Base-by-base conservation (phyloP, 441 rosid species). In the Capsella rubella region DNA sequence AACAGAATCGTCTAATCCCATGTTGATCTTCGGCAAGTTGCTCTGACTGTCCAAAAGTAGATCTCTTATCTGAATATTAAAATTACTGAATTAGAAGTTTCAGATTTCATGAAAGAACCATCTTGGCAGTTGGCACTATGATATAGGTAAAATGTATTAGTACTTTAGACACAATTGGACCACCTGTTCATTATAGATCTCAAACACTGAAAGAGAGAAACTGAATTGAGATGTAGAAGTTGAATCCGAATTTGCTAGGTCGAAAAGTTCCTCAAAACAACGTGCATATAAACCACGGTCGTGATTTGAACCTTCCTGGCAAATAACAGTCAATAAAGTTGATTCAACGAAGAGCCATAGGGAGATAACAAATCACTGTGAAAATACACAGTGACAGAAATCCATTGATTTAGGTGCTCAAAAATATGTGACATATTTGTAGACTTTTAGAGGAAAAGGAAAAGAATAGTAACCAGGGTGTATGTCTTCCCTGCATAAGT, bases 221-320 rank as follows among this genome's bases (percentile, higher is more conserved):
- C 65, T 83, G 79, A 87, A 93, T 70, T 47, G 86, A 60, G 94
- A 86, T 47, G 97, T 85, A 42, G 90, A 85, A 71, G 93, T 90
- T 73, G 87, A 81, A 85, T 96, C 98, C 56, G 95, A 90, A 81
- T 96, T 93, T 13, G 93, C 93, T 78, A 96, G 82, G 84, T 91
- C 94, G 67, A 90, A 90, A 73, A 96, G 80, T 78, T 96, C 99
- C 88, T 96, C 98, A 67, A 90, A 96, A 84, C 97, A 93, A 37
- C 97, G 97, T 77, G 95, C 90, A 86, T 89, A 90, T 79, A 96
- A 82, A 79, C 99, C 99, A 79, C 97, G 96, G 65, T 96, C 99
- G 70, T 96, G 89, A 77, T 84, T 83, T 70, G 97, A 89, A 80
- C 99, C 99, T 88, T 96, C 97, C 99, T 96, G 95, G 61, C 51